A percentile compares a stretch with the other conserved stretches of the same genome.
Conservation (phyloP, 257 asterid species). For the Nicotiana tabacum region DNA sequence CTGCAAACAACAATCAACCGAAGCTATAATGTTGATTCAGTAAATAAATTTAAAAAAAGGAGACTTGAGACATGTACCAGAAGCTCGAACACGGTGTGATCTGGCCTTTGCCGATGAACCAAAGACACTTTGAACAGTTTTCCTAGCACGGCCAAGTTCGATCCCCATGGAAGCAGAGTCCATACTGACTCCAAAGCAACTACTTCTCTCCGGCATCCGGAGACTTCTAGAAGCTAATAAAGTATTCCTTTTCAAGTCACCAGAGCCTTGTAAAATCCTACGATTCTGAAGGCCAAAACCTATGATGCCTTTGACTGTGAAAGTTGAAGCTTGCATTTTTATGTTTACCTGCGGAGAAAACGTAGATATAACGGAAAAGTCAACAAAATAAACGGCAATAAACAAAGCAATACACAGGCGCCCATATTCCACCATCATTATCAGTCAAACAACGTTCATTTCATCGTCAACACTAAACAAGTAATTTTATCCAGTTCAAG, state of each 20-base stretch:
- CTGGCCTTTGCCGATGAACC: constrained; percentile 51
- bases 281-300: constrained; percentile 32
- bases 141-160: constrained; percentile 31
- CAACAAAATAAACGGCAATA: constrained; percentile 19
- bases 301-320: constrained; percentile 33
- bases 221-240: constrained; percentile 9
- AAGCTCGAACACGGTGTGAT: constrained; percentile 51
- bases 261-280: constrained; percentile 24
- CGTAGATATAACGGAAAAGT: constrained; percentile 20
- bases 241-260: constrained; percentile 14
- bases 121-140: constrained; percentile 21
- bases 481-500: background rate
- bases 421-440: background rate
- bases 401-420: constrained; percentile 5
- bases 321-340: constrained; percentile 56
- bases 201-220: constrained; percentile 32
- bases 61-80: constrained; percentile 34
- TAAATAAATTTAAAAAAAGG: background rate
- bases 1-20: background rate
- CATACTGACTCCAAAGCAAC: constrained; percentile 41
- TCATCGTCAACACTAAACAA: background rate
- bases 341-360: constrained; percentile 29
- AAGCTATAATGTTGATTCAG: background rate
- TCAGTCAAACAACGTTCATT: background rate
- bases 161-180: constrained; percentile 42